These are phyloP conservation scores for Purpureocillium lavendulum DNA, from an alignment of 2,329 filamentous ascomycete species.

Conservation along the genomic window DNA sequence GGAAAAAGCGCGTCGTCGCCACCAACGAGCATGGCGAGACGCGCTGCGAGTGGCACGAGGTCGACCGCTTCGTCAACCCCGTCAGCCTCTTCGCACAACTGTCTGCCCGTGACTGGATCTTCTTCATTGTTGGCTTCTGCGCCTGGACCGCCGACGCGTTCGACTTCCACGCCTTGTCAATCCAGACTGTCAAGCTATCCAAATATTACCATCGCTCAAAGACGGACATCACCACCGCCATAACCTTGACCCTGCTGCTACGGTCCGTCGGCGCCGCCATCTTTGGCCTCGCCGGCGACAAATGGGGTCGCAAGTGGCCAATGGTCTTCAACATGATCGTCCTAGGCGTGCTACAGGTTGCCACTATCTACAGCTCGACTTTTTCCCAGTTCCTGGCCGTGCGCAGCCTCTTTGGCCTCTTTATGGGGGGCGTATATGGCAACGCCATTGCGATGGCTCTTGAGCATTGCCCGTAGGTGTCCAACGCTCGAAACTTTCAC, in stretches of 20 bases:
- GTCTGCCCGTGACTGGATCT: slow-evolving; percentile 59
- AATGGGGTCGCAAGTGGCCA: slow-evolving; percentile 75
- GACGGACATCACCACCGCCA: slow-evolving; percentile 65
- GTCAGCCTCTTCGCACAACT: slow-evolving; percentile 59
- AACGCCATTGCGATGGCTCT: slow-evolving; percentile 72
- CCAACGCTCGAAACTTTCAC: background rate
- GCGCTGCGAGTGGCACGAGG: slow-evolving; percentile 58
- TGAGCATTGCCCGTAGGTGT: slow-evolving; percentile 58
- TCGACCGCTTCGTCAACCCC: slow-evolving; percentile 61
- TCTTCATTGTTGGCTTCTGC: slow-evolving; percentile 64
- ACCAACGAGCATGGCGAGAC: slow-evolving; percentile 57
- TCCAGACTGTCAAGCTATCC: slow-evolving; percentile 65
- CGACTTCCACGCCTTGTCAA: slow-evolving; percentile 73
- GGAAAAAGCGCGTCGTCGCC: slow-evolving; percentile 65
- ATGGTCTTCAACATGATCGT: slow-evolving; percentile 76
- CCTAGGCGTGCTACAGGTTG: slow-evolving; percentile 58
- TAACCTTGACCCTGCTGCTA: slow-evolving; percentile 66
- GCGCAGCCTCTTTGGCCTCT: slow-evolving; percentile 63
- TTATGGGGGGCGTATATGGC: slow-evolving; percentile 76
- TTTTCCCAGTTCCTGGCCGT: slow-evolving; percentile 69
- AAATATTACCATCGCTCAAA: slow-evolving; percentile 40
- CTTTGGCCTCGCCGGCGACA: slow-evolving; percentile 72
- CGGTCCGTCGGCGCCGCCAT: slow-evolving; percentile 65
- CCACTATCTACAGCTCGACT: slow-evolving; percentile 66
- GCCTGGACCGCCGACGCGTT: slow-evolving; percentile 80